phyloP scores from a whole-genome alignment of 805 yeast genomes.

The Saccharomycopsis sp. region DNA sequence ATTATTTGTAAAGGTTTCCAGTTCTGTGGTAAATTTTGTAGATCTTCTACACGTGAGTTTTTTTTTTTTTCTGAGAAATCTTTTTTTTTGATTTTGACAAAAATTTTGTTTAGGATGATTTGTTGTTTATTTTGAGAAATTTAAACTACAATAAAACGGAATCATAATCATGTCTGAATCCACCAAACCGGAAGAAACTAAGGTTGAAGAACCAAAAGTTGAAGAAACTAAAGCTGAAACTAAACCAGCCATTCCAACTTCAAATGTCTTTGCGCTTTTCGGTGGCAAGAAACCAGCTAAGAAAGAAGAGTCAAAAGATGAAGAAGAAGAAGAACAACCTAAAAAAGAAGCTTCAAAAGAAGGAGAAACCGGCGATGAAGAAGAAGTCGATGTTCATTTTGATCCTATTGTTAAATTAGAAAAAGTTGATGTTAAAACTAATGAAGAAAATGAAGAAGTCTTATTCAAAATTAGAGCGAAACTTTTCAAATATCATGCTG shows the following conservation, averaged over 20 bases:
- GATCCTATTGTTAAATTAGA: slow-evolving; percentile 94
- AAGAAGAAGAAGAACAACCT: slow-evolving; percentile 21
- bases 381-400: slow-evolving; percentile 63
- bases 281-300: slow-evolving; percentile 79
- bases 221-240: slow-evolving; percentile 23
- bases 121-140: too few species aligned
- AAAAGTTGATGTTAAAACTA: slow-evolving; percentile 92
- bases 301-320: slow-evolving; percentile 28
- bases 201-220: slow-evolving; percentile 5
- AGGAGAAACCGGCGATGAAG: slow-evolving; percentile 22
- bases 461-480: slow-evolving; percentile 86
- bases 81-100: too few species aligned
- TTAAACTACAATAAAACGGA: too few species aligned
- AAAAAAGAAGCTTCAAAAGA: slow-evolving; percentile 23
- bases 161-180: slow-evolving; percentile 19
- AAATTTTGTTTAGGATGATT: too few species aligned
- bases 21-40: too few species aligned
- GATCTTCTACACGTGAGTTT: too few species aligned
- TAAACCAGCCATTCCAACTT: slow-evolving; percentile 52
- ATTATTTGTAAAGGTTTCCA: too few species aligned
- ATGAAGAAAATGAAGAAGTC: slow-evolving; percentile 84
- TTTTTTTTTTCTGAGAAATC: too few species aligned
- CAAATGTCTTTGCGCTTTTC: slow-evolving; percentile 89
- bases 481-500: slow-evolving; percentile 74
- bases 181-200: slow-evolving; percentile 22